A percentile compares a stretch with the other conserved stretches of the same genome.
Evolutionary conservation across 179 eudicot genomes (phyloP).

Genomic region (Gypsophila paniculata): DNA sequence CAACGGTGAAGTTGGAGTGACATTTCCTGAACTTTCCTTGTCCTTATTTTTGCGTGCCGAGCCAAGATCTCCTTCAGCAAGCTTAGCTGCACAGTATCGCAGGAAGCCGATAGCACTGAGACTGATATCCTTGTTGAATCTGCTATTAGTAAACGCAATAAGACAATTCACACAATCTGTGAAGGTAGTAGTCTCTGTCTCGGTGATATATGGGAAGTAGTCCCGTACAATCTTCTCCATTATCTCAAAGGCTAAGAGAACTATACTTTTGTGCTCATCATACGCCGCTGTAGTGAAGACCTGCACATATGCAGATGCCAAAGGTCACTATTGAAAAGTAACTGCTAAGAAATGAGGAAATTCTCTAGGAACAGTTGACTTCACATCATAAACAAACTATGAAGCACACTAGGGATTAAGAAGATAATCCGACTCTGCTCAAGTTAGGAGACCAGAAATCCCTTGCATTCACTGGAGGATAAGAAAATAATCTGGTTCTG

Average conservation of each 20-base stretch:
- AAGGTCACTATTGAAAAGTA: neutral
- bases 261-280: constrained; percentile 97
- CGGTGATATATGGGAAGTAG: constrained; percentile 93
- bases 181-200: constrained; percentile 94
- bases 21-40: constrained; percentile 51
- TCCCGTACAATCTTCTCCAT: constrained; percentile 93
- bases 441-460: too few relatives aligned
- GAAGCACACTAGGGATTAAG: too few relatives aligned
- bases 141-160: constrained; percentile 89
- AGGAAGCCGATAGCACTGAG: constrained; percentile 93
- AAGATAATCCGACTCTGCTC: too few relatives aligned
- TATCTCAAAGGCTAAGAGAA: constrained; percentile 85
- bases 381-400: constrained; percentile 6
- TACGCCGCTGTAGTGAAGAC: constrained; percentile 96
- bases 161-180: constrained; percentile 99
- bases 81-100: constrained; percentile 92
- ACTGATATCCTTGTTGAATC: constrained; percentile 87
- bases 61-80: constrained; percentile 92
- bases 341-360: neutral
- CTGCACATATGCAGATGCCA: constrained; percentile 37
- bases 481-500: too few relatives aligned
- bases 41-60: constrained; percentile 45
- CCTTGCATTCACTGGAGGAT: too few relatives aligned
- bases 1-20: constrained; percentile 42
- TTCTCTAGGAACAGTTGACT: constrained; percentile 1